These are phyloP conservation scores for Ostreobium quekettii DNA, from an alignment of 139 green algal species.

Conservation along the genomic window DNA sequence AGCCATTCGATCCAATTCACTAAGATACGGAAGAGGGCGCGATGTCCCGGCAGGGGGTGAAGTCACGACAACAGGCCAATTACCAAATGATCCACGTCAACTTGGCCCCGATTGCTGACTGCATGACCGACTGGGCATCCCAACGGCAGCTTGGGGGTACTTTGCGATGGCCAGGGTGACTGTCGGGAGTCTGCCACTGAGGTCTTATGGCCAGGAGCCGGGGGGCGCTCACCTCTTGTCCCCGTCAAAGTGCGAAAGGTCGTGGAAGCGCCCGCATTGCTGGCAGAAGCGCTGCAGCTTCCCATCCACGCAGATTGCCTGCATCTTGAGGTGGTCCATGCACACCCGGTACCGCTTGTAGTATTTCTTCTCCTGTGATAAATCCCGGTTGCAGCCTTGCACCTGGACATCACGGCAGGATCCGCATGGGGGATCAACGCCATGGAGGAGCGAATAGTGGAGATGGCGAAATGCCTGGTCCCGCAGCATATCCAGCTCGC, in stretches of 20 bases:
- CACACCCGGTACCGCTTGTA: constrained; percentile 30
- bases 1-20: no score
- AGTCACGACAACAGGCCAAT: not conserved
- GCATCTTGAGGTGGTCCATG: constrained; percentile 27
- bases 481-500: no score
- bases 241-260: constrained; percentile 77
- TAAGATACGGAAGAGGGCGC: no score
- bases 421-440: no score
- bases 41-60: no score
- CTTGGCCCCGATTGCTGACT: not conserved
- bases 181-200: not conserved
- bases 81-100: not conserved
- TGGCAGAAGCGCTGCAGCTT: constrained; percentile 63
- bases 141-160: not conserved
- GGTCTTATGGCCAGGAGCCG: not conserved
- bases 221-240: constrained; percentile 32
- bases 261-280: constrained; percentile 85
- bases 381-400: constrained; percentile 22
- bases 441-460: no score
- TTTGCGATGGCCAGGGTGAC: not conserved
- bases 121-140: not conserved
- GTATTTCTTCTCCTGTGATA: constrained; percentile 23
- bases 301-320: constrained; percentile 13
- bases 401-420: no score
- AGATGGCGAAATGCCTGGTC: no score